Conservation (phyloP, 169 alveolate species). For the Eimeria zaria region DNA sequence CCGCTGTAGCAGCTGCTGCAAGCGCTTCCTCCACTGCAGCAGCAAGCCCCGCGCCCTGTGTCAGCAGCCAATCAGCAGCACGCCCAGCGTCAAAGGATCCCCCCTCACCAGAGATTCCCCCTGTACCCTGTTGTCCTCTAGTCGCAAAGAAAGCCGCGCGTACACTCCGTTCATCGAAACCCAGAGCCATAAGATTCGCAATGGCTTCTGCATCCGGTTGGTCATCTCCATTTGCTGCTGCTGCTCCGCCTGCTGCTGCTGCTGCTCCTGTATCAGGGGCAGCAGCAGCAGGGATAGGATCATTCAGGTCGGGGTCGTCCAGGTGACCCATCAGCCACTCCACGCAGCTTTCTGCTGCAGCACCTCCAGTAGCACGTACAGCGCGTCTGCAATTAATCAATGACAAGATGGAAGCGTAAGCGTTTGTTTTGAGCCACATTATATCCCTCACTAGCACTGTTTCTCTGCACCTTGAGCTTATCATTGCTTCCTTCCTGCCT, state of each 20-base stretch:
- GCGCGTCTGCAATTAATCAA: slow-evolving; percentile 73
- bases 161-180: slow-evolving; percentile 63
- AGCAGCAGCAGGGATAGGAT: slow-evolving; percentile 23
- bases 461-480: too few species aligned
- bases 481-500: too few species aligned
- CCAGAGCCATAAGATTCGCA: slow-evolving; percentile 36
- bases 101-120: background rate
- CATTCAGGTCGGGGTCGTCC: slow-evolving; percentile 81
- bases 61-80: slow-evolving; percentile 84
- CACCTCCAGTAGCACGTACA: slow-evolving; percentile 63
- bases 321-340: slow-evolving; percentile 82
- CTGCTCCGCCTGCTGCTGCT: slow-evolving; percentile 19
- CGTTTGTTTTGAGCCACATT: background rate
- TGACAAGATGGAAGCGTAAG: background rate
- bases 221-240: background rate
- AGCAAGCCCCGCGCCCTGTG: slow-evolving; percentile 61
- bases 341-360: slow-evolving; percentile 75
- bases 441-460: background rate
- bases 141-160: slow-evolving; percentile 51
- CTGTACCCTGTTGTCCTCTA: background rate
- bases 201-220: slow-evolving; percentile 71
- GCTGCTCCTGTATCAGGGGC: slow-evolving; percentile 18
- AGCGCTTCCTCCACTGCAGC: slow-evolving; percentile 67
- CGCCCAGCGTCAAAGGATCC: slow-evolving; percentile 30
- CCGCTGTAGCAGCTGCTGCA: slow-evolving; percentile 56